Evolutionary conservation across 805 yeast species (phyloP), one percentile per base, ranked within the genome.

Genomic region (Starmera caribaea): DNA sequence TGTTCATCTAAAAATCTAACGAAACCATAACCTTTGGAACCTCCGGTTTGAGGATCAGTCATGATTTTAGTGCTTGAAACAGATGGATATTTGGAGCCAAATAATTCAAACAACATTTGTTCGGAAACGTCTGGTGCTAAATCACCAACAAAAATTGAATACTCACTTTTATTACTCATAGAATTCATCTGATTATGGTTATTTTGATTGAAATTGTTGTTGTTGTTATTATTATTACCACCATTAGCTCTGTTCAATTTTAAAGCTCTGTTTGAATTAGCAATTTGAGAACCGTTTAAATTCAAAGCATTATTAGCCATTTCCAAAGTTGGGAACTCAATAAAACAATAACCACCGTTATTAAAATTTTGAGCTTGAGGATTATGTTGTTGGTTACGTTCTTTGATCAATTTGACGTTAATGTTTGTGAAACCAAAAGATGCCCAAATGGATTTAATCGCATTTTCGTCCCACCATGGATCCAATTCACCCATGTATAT

Each of bases 401-500:
- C 92, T 49, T 77, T 74, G 50, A 87, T 84, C 49, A 88, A 62
- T 57, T 82, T 86, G 38, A 87, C 77, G 14, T 53, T 79, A 60
- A 65, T 66, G 12, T 61, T 54, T 16, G 65, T 65, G 46, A 81
- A 85, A n/a, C 92, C 87, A 11, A 80, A 61, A 17, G 69, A 51
- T 4, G 69, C 57, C 96, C 96, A 88, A 35, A 88, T 72, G 42
- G 74, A 73, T 37, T 68, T 68, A 39, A 89, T 71, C 11, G 73
- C 64, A 32, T 63, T 57, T 55, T 88, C 96, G 44, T 82, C 85
- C 88, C 95, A 84, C 56, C 73, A 66, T 9, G 84, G 84, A 49
- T 87, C 96, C 35, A 88, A 62, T 51, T 86, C 96, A 16, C 96
- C 97, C 95, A 88, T 89, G 82, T 89, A 83, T 37, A 83, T 54